Percentiles rank a stretch among this genome's conserved stretches.
Evolutionary conservation across 1,284 basidiomycete species (phyloP).

Genomic region (Quambalaria eucalypti): DNA sequence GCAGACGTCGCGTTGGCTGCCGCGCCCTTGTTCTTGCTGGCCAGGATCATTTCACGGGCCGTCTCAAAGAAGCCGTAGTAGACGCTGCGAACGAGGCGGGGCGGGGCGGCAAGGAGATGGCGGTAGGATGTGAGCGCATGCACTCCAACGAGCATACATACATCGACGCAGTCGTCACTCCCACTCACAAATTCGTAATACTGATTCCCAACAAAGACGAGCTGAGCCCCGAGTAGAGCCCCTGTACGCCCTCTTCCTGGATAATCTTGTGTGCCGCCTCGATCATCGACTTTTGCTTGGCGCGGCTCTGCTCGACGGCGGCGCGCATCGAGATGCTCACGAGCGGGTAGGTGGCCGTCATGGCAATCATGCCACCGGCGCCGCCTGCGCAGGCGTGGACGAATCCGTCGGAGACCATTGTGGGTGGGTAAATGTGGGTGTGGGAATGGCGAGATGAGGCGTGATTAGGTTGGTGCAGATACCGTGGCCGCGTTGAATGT

Average conservation of each 20-base stretch:
- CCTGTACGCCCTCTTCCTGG: conserved; percentile 72
- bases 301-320: conserved; percentile 75
- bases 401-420: conserved; percentile 58
- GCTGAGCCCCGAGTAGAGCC: conserved; percentile 77
- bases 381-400: conserved; percentile 86
- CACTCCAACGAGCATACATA: neutral
- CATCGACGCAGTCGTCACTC: neutral
- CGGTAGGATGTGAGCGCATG: neutral
- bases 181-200: conserved; percentile 67
- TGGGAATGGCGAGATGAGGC: neutral
- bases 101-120: neutral
- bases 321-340: conserved; percentile 86
- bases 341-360: conserved; percentile 55
- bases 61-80: conserved; percentile 49
- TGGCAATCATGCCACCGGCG: conserved; percentile 67
- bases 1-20: conserved; percentile 49
- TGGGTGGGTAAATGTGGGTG: neutral
- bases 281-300: conserved; percentile 55
- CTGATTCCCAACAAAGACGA: conserved; percentile 84
- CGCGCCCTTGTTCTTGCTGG: conserved; percentile 43
- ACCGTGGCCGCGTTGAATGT: no score
- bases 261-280: conserved; percentile 62
- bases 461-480: no score
- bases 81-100: conserved; percentile 27
- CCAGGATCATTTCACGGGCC: conserved; percentile 41